These are phyloP conservation scores for Ascomycota sp. DNA, from an alignment of 2,329 filamentous ascomycete genomes.

Conservation along the genomic window DNA sequence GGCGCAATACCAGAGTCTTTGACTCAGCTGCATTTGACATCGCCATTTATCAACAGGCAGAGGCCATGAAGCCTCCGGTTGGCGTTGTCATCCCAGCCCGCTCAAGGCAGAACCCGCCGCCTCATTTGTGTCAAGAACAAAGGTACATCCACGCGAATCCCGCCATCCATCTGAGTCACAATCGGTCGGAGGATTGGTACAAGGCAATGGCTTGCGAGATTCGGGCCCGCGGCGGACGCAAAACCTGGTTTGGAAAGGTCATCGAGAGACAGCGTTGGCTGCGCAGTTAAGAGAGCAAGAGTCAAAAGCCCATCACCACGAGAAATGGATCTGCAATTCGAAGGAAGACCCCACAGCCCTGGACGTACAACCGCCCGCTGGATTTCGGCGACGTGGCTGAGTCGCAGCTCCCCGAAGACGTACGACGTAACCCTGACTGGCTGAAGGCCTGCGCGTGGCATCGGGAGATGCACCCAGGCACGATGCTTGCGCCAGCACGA, in stretches of 20 bases:
- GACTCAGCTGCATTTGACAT: conserved; percentile 14
- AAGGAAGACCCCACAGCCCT: conserved; percentile 10
- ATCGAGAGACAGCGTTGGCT: conserved; percentile 16
- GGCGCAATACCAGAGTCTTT: conserved; percentile 1
- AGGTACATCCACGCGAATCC: conserved; percentile 29
- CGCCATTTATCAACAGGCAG: conserved; percentile 17
- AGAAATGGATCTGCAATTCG: not conserved
- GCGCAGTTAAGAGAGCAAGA: conserved; percentile 3
- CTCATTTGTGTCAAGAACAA: conserved; percentile 7
- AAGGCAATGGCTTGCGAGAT: conserved; percentile 29
- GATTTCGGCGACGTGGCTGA: conserved; percentile 18
- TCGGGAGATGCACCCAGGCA: conserved; percentile 7
- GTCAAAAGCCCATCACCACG: not conserved
- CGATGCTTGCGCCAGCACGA: conserved; percentile 2
- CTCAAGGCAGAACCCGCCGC: conserved; percentile 1
- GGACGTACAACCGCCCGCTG: conserved; percentile 8
- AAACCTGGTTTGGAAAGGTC: conserved; percentile 28
- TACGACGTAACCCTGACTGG: conserved; percentile 24
- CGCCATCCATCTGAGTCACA: conserved; percentile 23
- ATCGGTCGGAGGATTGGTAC: conserved; percentile 23
- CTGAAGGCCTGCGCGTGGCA: conserved; percentile 18
- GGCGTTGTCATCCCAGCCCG: conserved; percentile 4
- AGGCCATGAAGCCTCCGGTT: conserved; percentile 6
- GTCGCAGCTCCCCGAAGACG: conserved; percentile 21
- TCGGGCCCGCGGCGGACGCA: conserved; percentile 23